Percentiles rank a stretch among this genome's conserved stretches.
phyloP scores from a whole-genome alignment of 2,329 filamentous ascomycete species.

The Lachnellula hyalina region DNA sequence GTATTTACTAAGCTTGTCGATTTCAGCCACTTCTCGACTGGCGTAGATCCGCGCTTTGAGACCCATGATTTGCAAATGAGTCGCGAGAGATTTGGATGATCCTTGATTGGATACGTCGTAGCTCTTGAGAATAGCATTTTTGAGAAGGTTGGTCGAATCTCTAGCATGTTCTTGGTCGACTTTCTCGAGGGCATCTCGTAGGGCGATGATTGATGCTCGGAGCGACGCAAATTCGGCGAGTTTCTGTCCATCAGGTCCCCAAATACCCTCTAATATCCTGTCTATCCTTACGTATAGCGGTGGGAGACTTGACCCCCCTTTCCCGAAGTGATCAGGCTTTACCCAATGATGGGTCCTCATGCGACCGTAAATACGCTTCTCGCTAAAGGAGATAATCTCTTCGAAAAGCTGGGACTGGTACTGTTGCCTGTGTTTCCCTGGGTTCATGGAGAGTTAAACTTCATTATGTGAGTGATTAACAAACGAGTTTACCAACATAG shows the following conservation, averaged over 20 bases:
- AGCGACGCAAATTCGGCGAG: neutral
- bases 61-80: neutral
- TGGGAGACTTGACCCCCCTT: neutral
- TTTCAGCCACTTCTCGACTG: constrained; percentile 3
- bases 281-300: neutral
- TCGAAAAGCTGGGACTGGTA: neutral
- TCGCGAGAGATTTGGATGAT: constrained; percentile 1
- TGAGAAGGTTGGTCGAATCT: neutral
- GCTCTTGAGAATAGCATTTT: constrained; percentile 2
- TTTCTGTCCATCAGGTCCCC: neutral
- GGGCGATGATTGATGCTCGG: neutral
- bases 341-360: neutral
- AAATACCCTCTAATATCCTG: neutral
- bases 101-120: neutral
- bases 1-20: constrained; percentile 14
- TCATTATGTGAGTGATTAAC: neutral
- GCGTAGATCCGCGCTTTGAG: neutral
- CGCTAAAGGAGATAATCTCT: constrained; percentile 1
- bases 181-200: neutral
- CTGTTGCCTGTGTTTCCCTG: neutral
- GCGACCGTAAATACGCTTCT: constrained; percentile 4
- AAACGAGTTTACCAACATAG: neutral
- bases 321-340: neutral
- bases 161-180: neutral
- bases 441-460: neutral